Evolutionary conservation across 306 rosid genomes (phyloP).

Genomic region (Rubus parviflorus): DNA sequence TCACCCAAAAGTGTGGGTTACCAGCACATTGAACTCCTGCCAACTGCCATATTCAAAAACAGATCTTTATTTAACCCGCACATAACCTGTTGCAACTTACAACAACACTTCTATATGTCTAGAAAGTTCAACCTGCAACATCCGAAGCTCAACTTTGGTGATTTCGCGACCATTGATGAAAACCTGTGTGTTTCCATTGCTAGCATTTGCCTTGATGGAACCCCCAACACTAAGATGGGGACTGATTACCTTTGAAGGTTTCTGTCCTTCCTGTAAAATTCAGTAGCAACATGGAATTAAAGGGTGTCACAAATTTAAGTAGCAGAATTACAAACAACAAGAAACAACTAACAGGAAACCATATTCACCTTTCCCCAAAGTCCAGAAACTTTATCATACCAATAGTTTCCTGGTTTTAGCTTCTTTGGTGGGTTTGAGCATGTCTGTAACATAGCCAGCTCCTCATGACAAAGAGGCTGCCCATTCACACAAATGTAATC

Average conservation of each 20-base stretch:
- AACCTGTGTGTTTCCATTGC: slow-evolving; percentile 92
- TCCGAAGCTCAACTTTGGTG: slow-evolving; percentile 90
- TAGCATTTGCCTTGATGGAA: slow-evolving; percentile 72
- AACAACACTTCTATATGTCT: slow-evolving; percentile 14
- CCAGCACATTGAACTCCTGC: slow-evolving; percentile 99
- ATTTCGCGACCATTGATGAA: slow-evolving; percentile 95
- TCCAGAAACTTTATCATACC: slow-evolving; percentile 99
- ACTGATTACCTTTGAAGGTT: slow-evolving; percentile 82
- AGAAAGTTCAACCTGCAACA: slow-evolving; percentile 77
- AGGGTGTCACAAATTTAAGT: slow-evolving; percentile 18
- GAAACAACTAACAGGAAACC: slow-evolving; percentile 7
- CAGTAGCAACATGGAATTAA: slow-evolving; percentile 23
- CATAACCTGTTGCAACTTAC: slow-evolving; percentile 16
- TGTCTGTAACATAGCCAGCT: slow-evolving; percentile 59
- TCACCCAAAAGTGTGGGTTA: slow-evolving; percentile 98
- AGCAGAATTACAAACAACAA: background rate
- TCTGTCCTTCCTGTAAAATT: slow-evolving; percentile 82
- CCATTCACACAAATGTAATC: slow-evolving; percentile 82
- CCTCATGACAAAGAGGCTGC: slow-evolving; percentile 71
- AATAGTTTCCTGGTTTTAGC: slow-evolving; percentile 91
- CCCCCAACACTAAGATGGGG: slow-evolving; percentile 93
- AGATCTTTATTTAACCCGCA: slow-evolving; percentile 9
- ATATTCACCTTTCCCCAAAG: slow-evolving; percentile 98
- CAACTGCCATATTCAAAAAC: slow-evolving; percentile 59
- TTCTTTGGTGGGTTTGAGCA: slow-evolving; percentile 86